Evolutionary conservation across 257 asterid species (phyloP).

Genomic region (Nemophila menziesii): DNA sequence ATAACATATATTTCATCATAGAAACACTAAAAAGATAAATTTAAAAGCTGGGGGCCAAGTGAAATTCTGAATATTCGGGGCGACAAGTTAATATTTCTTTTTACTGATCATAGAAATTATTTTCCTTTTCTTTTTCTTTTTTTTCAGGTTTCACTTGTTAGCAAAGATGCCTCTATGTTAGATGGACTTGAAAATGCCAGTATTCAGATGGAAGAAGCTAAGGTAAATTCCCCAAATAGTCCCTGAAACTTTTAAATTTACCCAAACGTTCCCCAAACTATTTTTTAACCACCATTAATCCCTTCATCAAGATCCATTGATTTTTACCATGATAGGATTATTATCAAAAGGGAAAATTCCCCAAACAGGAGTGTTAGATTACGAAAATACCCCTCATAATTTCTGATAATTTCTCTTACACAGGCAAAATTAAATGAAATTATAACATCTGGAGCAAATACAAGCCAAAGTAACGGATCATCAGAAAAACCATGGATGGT

Average conservation of each 20-base stretch:
- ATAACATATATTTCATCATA: too few species aligned
- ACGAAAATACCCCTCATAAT: too few species aligned
- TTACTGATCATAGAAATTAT: slow-evolving; percentile 4
- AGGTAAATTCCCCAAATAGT: slow-evolving; percentile 43
- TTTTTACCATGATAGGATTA: too few species aligned
- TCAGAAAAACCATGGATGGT: slow-evolving; percentile 26
- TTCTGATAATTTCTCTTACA: neutral
- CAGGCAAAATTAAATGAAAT: slow-evolving; percentile 21
- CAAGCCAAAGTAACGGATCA: slow-evolving; percentile 11
- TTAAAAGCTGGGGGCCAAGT: too few species aligned
- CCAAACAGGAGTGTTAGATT: too few species aligned
- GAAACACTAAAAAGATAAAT: too few species aligned
- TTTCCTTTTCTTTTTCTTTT: neutral
- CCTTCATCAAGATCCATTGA: too few species aligned
- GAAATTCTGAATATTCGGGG: neutral
- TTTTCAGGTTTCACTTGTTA: slow-evolving; percentile 84
- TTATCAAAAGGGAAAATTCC: too few species aligned
- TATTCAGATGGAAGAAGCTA: slow-evolving; percentile 82
- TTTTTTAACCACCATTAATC: too few species aligned
- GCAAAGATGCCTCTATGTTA: slow-evolving; percentile 98
- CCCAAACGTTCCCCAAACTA: too few species aligned
- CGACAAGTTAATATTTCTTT: neutral
- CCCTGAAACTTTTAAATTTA: too few species aligned
- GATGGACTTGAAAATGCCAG: slow-evolving; percentile 97
- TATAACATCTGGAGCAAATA: slow-evolving; percentile 15